Evolutionary conservation across 257 asterid genomes (phyloP), one percentile per base, ranked within the genome.

Genomic region (Lantana camara): DNA sequence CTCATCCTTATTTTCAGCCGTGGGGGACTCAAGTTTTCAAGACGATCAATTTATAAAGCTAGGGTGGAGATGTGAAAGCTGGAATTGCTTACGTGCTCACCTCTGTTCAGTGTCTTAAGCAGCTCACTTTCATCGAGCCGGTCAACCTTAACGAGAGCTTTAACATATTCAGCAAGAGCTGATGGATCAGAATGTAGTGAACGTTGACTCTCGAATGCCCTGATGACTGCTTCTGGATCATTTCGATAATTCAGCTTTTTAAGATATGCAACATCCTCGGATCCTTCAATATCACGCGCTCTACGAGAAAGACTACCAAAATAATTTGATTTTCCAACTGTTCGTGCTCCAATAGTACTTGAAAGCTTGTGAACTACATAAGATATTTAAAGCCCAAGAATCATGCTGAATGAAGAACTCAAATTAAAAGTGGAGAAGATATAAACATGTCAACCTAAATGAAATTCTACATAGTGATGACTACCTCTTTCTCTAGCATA

Each of bases 171-270:
- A 29, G 88, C 81, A 77, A 91, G 78, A 45, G 96, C 95, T 27
- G 95, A 57, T 12, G 86, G 94, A 46, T 78, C 82, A 60, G 86
- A 74, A 67, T 85, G 93, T 55, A 88, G 63, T 9, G 93, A 80
- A 62, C 91, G 84, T 62, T 88, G 91, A 71, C 82, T 77, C 80
- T 91, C 98, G 64, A 88, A 91, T 71, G 83, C 60, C 69, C 86
- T 81, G 77, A 88, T 91, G 66, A 88, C 95, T 49, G 83, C 78
- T 66, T 88, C 98, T 7, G 95, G 95, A 73, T 89, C 96, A 70
- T 84, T 84, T 55, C 82, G 82, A 47, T 70, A 67, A 70, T 73
- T 62, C 38, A 88, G 84, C 77, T 94, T 95, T 69, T 75, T 90
- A 46, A 94, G 88, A 83, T 94, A 88, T 24, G 96, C 87, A 50